Base-by-base conservation (phyloP, 345 rosid genomes). In the Clarkia xantiana region DNA sequence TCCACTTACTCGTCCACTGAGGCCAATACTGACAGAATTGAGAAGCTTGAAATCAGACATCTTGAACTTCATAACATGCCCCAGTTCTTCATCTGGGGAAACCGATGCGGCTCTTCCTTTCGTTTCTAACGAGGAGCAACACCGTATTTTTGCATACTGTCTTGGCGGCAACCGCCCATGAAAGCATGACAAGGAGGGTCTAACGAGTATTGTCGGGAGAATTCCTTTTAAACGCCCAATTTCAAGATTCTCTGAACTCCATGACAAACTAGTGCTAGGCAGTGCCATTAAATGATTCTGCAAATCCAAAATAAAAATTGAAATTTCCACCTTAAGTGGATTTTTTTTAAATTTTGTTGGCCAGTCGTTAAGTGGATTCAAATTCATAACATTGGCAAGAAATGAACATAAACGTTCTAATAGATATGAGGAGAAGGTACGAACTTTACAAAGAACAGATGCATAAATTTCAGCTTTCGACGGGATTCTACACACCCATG, bases 11-110 rank as follows among this genome's bases (percentile, higher is more conserved):
- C 86, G 68, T 16, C 95, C 94, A 5, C 82, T 82, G 62, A 86
- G 91, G 64, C 97, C 97, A 42, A 69, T 51, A 59, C 95, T 90
- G 59, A 86, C 88, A 49, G 73, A 71, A 64, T 83, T 80, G 62
- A 86, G 84, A 49, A 83, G 58, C 68, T 71, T 72, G 58, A 86
- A 86, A 71, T 86, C 95, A 46, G 81, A 70, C 84, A 77, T 74
- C 68, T 63, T 64, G 70, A 90, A 90, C 77, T 79, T 81, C 40
- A 45, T 74, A 44, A 81, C 97, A 65, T 74, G 76, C 20, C 71
- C 71, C 18, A 65, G 56, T 45, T 72, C 95, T 45, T 71, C 80
- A 36, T 75, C 79, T 19, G 49, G 11, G 0, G 74, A 60, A 3
- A 63, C 64, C 1, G 53, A 56, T 1, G 42, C 14, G 18, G 2